Evolutionary conservation across 768 basidiomycete genomes (phyloP).

Genomic region (Xerocomellus dryophilus): DNA sequence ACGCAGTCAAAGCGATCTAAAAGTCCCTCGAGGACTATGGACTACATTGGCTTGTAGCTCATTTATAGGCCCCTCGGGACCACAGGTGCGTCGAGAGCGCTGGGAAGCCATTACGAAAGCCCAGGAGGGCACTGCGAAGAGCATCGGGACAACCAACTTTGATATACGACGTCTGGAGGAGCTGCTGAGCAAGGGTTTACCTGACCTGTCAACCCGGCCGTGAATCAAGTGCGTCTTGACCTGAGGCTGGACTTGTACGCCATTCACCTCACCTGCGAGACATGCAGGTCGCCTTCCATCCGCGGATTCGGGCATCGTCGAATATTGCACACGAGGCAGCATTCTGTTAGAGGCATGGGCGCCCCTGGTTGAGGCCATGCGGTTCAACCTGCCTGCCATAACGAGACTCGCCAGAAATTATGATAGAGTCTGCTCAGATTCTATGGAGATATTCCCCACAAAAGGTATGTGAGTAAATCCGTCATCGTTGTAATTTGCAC

Average conservation of each 20-base stretch:
- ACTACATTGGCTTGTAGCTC: constrained; percentile 2
- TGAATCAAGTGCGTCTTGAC: constrained; percentile 53
- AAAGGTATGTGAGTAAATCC: constrained; percentile 43
- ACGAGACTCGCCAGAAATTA: constrained; percentile 50
- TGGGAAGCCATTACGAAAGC: constrained; percentile 2
- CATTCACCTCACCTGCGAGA: constrained; percentile 6
- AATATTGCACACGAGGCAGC: constrained; percentile 48
- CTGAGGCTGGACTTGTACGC: background rate
- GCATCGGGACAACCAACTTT: constrained; percentile 5
- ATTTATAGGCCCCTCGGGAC: constrained; percentile 2
- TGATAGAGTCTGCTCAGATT: constrained; percentile 55
- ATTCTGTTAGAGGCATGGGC: constrained; percentile 60
- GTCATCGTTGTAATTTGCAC: background rate
- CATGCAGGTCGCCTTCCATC: constrained; percentile 54
- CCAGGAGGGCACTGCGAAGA: background rate
- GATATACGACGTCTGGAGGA: constrained; percentile 50
- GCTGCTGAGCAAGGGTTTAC: constrained; percentile 41
- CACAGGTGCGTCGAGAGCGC: constrained; percentile 4
- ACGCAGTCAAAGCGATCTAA: constrained; percentile 49
- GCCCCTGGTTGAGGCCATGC: constrained; percentile 40
- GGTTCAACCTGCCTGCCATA: constrained; percentile 59
- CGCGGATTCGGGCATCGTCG: constrained; percentile 59
- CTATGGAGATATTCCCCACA: constrained; percentile 61
- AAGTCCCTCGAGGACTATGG: constrained; percentile 47
- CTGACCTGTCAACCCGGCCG: constrained; percentile 50